phyloP scores from a whole-genome alignment of 257 asterid species.

The Solanum sejunctum region DNA sequence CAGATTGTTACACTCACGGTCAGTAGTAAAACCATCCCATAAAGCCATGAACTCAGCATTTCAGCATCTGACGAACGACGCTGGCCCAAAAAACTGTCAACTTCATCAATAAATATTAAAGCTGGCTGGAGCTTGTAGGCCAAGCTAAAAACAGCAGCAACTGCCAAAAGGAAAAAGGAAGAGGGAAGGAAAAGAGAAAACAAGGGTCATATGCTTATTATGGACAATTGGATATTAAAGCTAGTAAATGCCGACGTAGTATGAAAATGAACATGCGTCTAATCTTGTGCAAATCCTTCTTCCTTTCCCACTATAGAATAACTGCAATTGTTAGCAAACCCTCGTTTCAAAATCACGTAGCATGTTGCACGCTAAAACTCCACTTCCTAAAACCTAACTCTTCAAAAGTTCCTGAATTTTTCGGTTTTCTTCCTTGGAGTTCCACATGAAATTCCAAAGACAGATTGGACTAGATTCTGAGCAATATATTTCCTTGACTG shows the following conservation, averaged over 20 bases:
- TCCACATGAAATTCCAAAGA: neutral
- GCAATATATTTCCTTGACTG: neutral
- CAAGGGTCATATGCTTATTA: neutral
- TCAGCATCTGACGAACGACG: slow-evolving; percentile 73
- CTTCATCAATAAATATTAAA: slow-evolving; percentile 89
- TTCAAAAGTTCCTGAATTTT: neutral
- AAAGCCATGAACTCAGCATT: slow-evolving; percentile 92
- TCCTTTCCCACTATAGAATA: neutral
- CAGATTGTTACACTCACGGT: slow-evolving; percentile 37
- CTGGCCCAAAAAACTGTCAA: slow-evolving; percentile 91
- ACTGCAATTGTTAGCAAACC: neutral
- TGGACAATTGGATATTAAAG: neutral
- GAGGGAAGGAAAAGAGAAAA: neutral
- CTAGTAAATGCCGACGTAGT: neutral
- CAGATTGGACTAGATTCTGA: neutral
- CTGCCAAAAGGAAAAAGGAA: slow-evolving; percentile 24
- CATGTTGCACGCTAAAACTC: neutral
- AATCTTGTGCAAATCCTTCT: neutral
- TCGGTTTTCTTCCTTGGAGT: neutral
- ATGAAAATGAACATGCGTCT: neutral
- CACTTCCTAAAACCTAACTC: neutral
- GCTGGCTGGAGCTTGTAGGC: slow-evolving; percentile 96
- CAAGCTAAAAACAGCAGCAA: slow-evolving; percentile 89
- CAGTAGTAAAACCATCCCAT: slow-evolving; percentile 99
- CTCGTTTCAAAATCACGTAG: neutral